phyloP scores from a whole-genome alignment of 495 filamentous ascomycete genomes.

The Talaromyces nanjingensis region DNA sequence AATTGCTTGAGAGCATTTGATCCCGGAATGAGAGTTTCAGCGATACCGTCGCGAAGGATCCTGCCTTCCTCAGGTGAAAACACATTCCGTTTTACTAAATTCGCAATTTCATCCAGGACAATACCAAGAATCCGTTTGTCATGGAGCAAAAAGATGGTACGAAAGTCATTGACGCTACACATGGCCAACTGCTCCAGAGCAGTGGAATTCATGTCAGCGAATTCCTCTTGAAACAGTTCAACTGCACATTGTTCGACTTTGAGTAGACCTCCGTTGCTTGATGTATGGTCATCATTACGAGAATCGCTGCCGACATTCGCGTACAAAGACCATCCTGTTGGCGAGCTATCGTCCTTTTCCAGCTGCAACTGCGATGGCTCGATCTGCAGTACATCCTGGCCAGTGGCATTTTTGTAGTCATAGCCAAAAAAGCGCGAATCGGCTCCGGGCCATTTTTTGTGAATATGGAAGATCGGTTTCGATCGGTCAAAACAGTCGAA shows the following conservation, averaged over 20 bases:
- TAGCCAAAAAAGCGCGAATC: not conserved
- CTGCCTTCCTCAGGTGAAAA: constrained; percentile 21
- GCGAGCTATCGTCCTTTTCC: not conserved
- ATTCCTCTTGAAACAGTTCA: constrained; percentile 36
- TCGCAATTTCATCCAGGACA: constrained; percentile 26
- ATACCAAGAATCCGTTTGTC: constrained; percentile 42
- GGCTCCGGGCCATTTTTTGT: constrained; percentile 1
- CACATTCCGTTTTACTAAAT: constrained; percentile 17
- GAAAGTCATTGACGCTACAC: constrained; percentile 36
- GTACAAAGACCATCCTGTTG: constrained; percentile 4
- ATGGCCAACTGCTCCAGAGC: constrained; percentile 24
- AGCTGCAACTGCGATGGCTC: constrained; percentile 4
- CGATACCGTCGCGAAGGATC: constrained; percentile 19
- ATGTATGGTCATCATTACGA: not conserved
- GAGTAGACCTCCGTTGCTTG: not conserved
- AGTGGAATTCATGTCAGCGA: constrained; percentile 20
- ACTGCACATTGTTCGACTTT: constrained; percentile 12
- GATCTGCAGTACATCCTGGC: not conserved
- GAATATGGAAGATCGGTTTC: constrained; percentile 1
- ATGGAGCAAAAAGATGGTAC: constrained; percentile 34
- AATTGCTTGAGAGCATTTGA: constrained; percentile 11
- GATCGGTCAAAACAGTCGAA: not conserved
- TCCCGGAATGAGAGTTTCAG: constrained; percentile 17
- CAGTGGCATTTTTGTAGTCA: constrained; percentile 1
- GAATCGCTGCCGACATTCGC: not conserved